A percentile compares a stretch with the other conserved stretches of the same genome.
Evolutionary conservation across 208 protist species (phyloP).

Genomic region (Crithidia fasciculata): DNA sequence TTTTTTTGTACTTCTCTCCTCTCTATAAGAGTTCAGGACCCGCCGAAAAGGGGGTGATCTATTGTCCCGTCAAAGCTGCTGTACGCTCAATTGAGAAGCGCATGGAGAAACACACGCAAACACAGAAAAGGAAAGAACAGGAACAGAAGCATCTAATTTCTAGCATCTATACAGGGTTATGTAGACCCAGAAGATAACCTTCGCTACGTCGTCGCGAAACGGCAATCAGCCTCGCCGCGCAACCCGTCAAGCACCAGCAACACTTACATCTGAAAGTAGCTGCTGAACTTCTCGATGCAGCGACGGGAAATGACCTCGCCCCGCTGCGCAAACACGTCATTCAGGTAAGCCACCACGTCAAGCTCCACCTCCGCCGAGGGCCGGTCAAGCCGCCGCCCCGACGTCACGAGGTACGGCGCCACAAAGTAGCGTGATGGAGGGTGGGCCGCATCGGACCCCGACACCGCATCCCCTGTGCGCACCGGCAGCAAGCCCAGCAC

Average conservation of each 20-base stretch:
- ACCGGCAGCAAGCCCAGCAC: conserved; percentile 57
- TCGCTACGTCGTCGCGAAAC: too few relatives aligned
- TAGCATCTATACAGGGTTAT: too few relatives aligned
- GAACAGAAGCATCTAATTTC: too few relatives aligned
- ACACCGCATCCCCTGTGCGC: neutral
- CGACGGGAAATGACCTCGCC: conserved; percentile 53
- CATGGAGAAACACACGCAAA: conserved; percentile 2
- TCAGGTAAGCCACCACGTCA: conserved; percentile 75
- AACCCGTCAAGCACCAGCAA: neutral
- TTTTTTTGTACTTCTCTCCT: too few relatives aligned
- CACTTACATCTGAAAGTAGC: conserved; percentile 38
- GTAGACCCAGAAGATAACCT: too few relatives aligned
- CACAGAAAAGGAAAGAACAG: conserved; percentile 3
- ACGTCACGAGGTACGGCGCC: conserved; percentile 45
- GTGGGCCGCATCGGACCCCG: neutral
- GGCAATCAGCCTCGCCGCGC: too few relatives aligned
- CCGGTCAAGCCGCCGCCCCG: conserved; percentile 72
- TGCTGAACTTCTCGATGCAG: conserved; percentile 54
- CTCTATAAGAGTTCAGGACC: too few relatives aligned
- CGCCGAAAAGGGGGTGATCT: too few relatives aligned
- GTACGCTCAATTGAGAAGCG: neutral
- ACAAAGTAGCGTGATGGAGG: conserved; percentile 43
- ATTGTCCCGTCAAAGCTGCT: too few relatives aligned
- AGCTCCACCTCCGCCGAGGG: conserved; percentile 75
- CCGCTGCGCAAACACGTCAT: conserved; percentile 59